phyloP scores from a whole-genome alignment of 2,329 filamentous ascomycete species.

The Capronia americana region DNA sequence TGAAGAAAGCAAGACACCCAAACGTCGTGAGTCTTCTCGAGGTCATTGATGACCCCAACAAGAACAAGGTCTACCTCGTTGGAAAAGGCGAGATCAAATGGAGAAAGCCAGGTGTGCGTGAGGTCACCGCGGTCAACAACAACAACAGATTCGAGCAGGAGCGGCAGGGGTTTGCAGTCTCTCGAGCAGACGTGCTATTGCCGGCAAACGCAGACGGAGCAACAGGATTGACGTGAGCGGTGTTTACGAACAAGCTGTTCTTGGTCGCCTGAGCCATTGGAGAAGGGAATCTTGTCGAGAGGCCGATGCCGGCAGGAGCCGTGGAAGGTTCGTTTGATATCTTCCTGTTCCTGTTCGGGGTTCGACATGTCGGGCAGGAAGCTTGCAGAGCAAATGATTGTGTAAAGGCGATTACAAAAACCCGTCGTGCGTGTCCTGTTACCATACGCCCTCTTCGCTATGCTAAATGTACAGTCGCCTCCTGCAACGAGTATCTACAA shows the following conservation, averaged over 20 bases:
- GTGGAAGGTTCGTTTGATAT: constrained; percentile 45
- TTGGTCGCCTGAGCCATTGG: constrained; percentile 1
- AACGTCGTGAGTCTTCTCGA: constrained; percentile 95
- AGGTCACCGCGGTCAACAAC: constrained; percentile 83
- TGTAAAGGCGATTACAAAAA: too few species aligned
- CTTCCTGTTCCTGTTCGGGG: background rate
- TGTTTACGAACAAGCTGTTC: too few species aligned
- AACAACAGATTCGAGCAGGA: constrained; percentile 75
- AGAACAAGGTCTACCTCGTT: constrained; percentile 98
- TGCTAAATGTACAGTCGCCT: constrained; percentile 33
- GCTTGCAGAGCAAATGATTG: background rate
- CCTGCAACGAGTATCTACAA: too few species aligned
- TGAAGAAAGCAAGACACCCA: constrained; percentile 97
- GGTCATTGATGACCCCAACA: constrained; percentile 94
- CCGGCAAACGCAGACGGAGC: background rate
- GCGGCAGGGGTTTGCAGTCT: constrained; percentile 70
- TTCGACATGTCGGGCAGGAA: background rate
- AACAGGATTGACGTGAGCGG: background rate
- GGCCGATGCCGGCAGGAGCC: constrained; percentile 54
- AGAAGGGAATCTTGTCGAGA: background rate
- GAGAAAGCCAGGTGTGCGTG: constrained; percentile 84
- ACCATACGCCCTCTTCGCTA: constrained; percentile 21
- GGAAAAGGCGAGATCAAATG: constrained; percentile 93
- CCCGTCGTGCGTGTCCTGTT: constrained; percentile 19
- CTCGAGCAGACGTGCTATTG: background rate